phyloP scores from a whole-genome alignment of 768 basidiomycete species.

The Pleurotus tuoliensis region DNA sequence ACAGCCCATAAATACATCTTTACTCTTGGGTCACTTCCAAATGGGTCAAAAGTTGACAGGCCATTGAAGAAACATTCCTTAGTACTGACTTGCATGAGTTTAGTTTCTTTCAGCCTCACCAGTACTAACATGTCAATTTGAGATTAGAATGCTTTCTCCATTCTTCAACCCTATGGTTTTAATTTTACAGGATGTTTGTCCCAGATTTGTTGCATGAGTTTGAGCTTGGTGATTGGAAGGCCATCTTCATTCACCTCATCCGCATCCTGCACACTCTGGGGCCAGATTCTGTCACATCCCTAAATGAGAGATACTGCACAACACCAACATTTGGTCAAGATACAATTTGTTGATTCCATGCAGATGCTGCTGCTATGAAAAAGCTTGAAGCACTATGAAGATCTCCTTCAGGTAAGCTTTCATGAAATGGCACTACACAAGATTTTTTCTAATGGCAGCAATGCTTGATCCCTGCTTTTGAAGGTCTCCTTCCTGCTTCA shows the following conservation, averaged over 20 bases:
- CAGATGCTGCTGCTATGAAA: constrained; percentile 18
- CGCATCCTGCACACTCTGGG: constrained; percentile 17
- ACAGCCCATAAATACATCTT: too few relatives aligned
- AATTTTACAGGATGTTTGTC: constrained; percentile 17
- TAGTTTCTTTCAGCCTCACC: too few relatives aligned
- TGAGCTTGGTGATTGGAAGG: constrained; percentile 25
- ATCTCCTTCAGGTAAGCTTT: constrained; percentile 23
- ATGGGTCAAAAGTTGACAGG: too few relatives aligned
- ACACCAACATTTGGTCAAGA: constrained; percentile 13
- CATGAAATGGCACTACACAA: too few relatives aligned
- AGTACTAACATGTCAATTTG: too few relatives aligned
- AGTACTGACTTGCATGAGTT: too few relatives aligned
- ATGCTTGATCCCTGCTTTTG: constrained; percentile 33
- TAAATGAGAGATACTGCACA: constrained; percentile 16
- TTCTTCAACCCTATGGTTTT: constrained; percentile 6
- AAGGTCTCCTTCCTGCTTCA: constrained; percentile 26
- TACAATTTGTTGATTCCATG: constrained; percentile 19
- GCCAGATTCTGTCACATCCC: constrained; percentile 3
- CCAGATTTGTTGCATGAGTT: constrained; percentile 24
- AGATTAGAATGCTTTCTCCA: too few relatives aligned
- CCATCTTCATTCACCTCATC: constrained; percentile 21
- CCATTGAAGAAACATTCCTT: too few relatives aligned
- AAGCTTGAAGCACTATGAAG: constrained; percentile 18
- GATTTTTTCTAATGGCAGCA: constrained; percentile 8
- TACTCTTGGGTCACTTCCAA: too few relatives aligned